Evolutionary conservation across 306 rosid species (phyloP), one percentile per base, ranked within the genome.

Genomic region (Lathyrus oleraceus): DNA sequence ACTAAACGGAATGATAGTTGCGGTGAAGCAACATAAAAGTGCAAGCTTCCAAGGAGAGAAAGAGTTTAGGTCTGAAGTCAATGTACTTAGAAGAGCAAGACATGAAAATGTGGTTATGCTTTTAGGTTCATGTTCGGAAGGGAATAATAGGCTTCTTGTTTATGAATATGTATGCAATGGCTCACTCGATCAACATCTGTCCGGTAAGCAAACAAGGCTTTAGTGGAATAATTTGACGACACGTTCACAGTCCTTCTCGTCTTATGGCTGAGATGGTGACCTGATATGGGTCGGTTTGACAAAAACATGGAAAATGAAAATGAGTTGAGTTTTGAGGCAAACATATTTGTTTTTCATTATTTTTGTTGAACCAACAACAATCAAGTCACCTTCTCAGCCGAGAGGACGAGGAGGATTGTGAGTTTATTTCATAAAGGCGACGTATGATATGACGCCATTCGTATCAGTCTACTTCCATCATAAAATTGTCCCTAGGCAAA

Each of bases 81-180:
- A 76, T 63, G 85, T 84, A 28, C 91, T 88, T 39, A 79, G 96
- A 79, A 88, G 68, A 81, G 96, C 87, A 59, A 93, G 85, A 77
- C 98, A 93, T 78, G 87, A 88, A 73, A 86, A 93, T 84, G 85
- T 93, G 67, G 85, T 93, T 40, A 83, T 81, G 88, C 81, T 90
- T 49, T 68, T 93, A 61, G 98, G 98, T 4, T 88, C 91, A 32
- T 93, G 96, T 71, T 85, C 91, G 1, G 90, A 93, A 61, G 86
- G 91, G 76, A 67, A 66, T 60, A 68, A 66, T 15, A 84, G 96
- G 83, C 88, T 90, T 47, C 96, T 93, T 49, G 98, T 93, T 71
- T 93, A 93, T 53, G 96, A 93, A 71, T 90, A 79, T 60, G 87
- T 90, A 43, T 90, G 98, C 93, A 54, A 90, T 63, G 85, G 96